Conservation (phyloP, 192 early-diverging fungal genomes). For the Chytriomyces sp. region DNA sequence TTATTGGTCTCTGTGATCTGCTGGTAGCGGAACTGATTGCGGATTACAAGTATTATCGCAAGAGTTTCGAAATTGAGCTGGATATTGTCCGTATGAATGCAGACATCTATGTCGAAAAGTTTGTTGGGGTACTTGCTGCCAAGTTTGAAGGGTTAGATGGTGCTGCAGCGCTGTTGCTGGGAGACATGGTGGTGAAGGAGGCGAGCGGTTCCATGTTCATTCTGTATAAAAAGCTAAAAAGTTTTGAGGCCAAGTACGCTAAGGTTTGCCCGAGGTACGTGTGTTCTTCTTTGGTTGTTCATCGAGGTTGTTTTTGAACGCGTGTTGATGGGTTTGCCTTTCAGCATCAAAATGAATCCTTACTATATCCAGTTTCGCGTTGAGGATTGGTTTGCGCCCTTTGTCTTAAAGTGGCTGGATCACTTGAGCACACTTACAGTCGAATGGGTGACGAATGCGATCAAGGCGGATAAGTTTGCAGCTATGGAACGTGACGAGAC, state of each 20-base stretch:
- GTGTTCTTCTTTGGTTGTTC: neutral
- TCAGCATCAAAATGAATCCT: conserved; percentile 33
- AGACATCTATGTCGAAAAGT: neutral
- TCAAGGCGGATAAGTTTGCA: conserved; percentile 57
- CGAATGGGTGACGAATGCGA: conserved; percentile 58
- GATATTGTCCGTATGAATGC: conserved; percentile 40
- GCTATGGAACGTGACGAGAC: conserved; percentile 5
- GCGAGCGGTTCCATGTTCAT: conserved; percentile 6
- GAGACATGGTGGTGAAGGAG: neutral
- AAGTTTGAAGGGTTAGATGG: neutral
- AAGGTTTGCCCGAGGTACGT: conserved; percentile 3
- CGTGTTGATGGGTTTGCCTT: neutral
- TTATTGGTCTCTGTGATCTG: conserved; percentile 48
- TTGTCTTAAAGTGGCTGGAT: conserved; percentile 51
- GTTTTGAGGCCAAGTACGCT: conserved; percentile 7
- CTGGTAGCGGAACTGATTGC: conserved; percentile 52
- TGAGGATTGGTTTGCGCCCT: conserved; percentile 58
- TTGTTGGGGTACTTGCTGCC: conserved; percentile 11
- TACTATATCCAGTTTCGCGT: conserved; percentile 43
- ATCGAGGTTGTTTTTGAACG: neutral
- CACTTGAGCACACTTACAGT: conserved; percentile 44
- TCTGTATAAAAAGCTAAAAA: neutral
- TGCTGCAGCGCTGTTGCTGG: neutral
- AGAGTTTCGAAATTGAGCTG: conserved; percentile 53
- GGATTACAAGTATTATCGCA: conserved; percentile 52